Evolutionary conservation across 1,284 basidiomycete species (phyloP).

Genomic region (Apiotrichum porosum): DNA sequence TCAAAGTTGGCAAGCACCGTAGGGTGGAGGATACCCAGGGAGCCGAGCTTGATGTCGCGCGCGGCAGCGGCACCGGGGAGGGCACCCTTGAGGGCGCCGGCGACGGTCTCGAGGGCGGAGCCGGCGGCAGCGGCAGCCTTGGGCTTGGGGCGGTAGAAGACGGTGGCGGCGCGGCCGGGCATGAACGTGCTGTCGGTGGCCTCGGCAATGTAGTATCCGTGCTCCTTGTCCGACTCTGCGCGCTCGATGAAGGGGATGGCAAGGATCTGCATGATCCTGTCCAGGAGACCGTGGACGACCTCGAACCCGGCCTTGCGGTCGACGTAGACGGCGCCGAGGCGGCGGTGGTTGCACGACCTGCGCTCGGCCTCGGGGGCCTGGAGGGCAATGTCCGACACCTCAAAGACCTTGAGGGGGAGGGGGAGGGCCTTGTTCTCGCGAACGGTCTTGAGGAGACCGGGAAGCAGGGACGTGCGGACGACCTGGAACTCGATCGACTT

Average conservation of each 20-base stretch:
- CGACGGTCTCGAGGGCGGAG: constrained; percentile 37
- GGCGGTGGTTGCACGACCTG: constrained; percentile 78
- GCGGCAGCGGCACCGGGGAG: constrained; percentile 25
- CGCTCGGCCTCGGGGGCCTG: constrained; percentile 76
- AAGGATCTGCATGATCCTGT: constrained; percentile 90
- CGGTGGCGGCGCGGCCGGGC: constrained; percentile 85
- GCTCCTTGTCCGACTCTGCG: constrained; percentile 56
- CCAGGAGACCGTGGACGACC: constrained; percentile 89
- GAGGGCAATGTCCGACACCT: constrained; percentile 87
- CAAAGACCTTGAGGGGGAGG: constrained; percentile 88
- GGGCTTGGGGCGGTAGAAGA: constrained; percentile 71
- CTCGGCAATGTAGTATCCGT: constrained; percentile 89
- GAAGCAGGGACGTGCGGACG: constrained; percentile 89
- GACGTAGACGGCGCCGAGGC: constrained; percentile 87
- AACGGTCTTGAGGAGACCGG: constrained; percentile 92
- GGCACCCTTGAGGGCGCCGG: constrained; percentile 45
- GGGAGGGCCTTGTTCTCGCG: constrained; percentile 94
- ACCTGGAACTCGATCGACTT: constrained; percentile 98
- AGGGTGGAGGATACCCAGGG: constrained; percentile 84
- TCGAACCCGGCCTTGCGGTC: constrained; percentile 97
- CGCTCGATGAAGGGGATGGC: constrained; percentile 74
- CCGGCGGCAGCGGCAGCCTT: constrained; percentile 24
- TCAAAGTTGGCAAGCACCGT: constrained; percentile 87
- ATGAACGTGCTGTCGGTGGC: constrained; percentile 87
- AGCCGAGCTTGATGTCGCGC: constrained; percentile 69